phyloP scores from a whole-genome alignment of 2,329 filamentous ascomycete genomes.

The Didymella pomorum region DNA sequence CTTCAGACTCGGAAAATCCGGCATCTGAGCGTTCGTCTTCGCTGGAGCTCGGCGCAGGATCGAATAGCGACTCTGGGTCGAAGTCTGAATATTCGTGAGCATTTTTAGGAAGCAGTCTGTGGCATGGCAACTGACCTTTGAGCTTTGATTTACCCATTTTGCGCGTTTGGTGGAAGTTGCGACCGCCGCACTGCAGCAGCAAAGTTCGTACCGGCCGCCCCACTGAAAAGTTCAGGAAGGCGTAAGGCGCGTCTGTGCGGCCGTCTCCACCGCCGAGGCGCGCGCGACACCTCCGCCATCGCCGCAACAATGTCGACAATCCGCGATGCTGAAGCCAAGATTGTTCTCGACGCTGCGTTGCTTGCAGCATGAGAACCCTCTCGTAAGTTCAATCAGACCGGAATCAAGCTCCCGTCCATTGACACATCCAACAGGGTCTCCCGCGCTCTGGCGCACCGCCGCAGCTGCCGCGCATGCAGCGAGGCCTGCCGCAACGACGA shows the following conservation, averaged over 20 bases:
- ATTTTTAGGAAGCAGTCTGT: accelerated
- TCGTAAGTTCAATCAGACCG: slow-evolving; percentile 62
- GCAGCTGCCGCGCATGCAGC: slow-evolving; percentile 76
- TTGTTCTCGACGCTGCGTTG: slow-evolving; percentile 62
- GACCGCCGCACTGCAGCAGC: slow-evolving; percentile 13
- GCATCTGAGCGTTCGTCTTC: slow-evolving; percentile 65
- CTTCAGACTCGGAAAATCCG: slow-evolving; percentile 46
- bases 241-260: slow-evolving; percentile 4
- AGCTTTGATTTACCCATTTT: slow-evolving; percentile 45
- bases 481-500: slow-evolving; percentile 80
- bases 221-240: slow-evolving; percentile 41
- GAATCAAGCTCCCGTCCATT: background rate
- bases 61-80: slow-evolving; percentile 75
- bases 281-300: slow-evolving; percentile 30
- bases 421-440: slow-evolving; percentile 69
- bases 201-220: slow-evolving; percentile 31
- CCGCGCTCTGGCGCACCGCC: slow-evolving; percentile 75
- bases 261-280: slow-evolving; percentile 26
- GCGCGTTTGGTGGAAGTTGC: slow-evolving; percentile 7
- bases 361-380: slow-evolving; percentile 82
- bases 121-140: slow-evolving; percentile 30
- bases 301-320: slow-evolving; percentile 31
- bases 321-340: slow-evolving; percentile 53
- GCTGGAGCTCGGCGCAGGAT: slow-evolving; percentile 64
- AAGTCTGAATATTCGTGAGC: slow-evolving; percentile 65